Evolutionary conservation across 164 flowering plant species (phyloP), one percentile per base, ranked within the genome.

Genomic region (Umbellularia californica): DNA sequence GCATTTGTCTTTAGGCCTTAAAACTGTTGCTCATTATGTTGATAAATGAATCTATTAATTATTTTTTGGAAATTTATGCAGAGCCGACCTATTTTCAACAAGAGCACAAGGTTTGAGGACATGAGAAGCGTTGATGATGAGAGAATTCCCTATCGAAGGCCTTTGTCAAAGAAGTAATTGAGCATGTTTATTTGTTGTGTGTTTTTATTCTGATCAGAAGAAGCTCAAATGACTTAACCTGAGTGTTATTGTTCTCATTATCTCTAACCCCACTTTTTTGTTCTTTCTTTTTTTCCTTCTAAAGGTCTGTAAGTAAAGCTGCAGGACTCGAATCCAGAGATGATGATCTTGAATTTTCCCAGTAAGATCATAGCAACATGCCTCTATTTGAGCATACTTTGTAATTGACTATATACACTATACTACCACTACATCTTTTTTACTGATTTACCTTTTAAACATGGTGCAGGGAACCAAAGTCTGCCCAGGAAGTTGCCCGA

Each of bases 41-140:
- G 41, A 17, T 67, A 5, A 67, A 17, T 5, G 17, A 28, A 67
- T 67, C 76, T 58, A 3, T 24, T 73, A 24, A 27, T 66, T 25
- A 27, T 65, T 24, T 20, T 13, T 2, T 35, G 22, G 60, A 75
- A 35, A 17, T 41, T 41, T 70, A 17, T 86, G 87, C 94, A 96
- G 99, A 91, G 97, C 80, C 95, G 98, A 33, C 98, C 99, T 0
- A 96, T 96, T 80, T 96, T 94, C 72, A 92, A 96, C 71, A 96
- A 94, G 83, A 96, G 98, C 79, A 96, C 99, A 12, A 84, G 98
- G 69, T 96, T 89, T 85, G 98, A 96, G 83, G 97, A 96, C 78
- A 92, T 96, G 98, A 84, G 89, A 78, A 83, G 76, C 71, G 62
- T 71, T 65, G 98, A 96, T 55, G 97, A 94, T 68, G 97, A 90